These are phyloP conservation scores for Pseudogymnoascus sp. DNA, from an alignment of 2,329 filamentous ascomycete genomes.

Conservation along the genomic window DNA sequence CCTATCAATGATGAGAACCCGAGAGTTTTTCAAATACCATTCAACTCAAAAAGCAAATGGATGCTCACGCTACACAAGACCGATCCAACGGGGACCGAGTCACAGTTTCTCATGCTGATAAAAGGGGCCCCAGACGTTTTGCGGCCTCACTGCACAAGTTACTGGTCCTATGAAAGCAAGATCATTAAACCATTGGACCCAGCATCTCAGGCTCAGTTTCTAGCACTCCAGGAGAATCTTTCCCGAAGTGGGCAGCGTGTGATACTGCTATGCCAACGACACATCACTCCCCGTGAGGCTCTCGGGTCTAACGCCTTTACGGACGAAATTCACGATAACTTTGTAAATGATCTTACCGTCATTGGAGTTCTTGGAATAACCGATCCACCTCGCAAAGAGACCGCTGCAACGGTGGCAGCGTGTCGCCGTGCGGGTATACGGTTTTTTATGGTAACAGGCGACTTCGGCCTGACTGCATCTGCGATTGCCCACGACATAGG, in stretches of 20 bases:
- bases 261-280: constrained; percentile 35
- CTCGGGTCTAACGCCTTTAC: constrained; percentile 40
- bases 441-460: constrained; percentile 71
- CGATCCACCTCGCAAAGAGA: constrained; percentile 50
- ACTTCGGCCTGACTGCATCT: constrained; percentile 66
- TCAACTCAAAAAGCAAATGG: constrained; percentile 45
- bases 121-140: constrained; percentile 15
- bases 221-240: constrained; percentile 32
- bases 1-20: constrained; percentile 17
- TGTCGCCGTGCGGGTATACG: constrained; percentile 61
- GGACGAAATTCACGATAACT: constrained; percentile 36
- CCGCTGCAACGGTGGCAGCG: constrained; percentile 46
- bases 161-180: constrained; percentile 23
- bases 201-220: constrained; percentile 28
- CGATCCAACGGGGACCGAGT: constrained; percentile 10
- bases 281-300: constrained; percentile 21
- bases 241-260: constrained; percentile 37
- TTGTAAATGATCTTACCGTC: constrained; percentile 37
- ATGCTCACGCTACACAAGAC: constrained; percentile 32
- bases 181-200: constrained; percentile 30
- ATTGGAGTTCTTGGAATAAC: constrained; percentile 45
- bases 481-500: constrained; percentile 64
- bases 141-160: constrained; percentile 19
- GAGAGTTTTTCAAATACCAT: constrained; percentile 36
- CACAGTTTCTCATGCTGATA: constrained; percentile 10